Base-by-base conservation (phyloP, 2,329 filamentous ascomycete species). In the Ceratocystis colombiana region DNA sequence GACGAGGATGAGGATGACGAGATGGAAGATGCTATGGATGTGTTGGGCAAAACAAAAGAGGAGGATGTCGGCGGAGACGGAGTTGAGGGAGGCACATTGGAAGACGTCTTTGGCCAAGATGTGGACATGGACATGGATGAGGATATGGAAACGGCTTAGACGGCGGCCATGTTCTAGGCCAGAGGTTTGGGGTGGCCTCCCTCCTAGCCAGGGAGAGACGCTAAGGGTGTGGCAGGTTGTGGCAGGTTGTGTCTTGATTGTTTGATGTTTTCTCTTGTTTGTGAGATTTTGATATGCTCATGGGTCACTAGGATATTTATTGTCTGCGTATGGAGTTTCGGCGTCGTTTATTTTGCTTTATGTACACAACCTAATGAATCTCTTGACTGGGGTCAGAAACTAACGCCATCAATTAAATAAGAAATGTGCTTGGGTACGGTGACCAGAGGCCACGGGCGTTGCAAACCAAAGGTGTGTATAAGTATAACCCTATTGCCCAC, bases 41-140 rank as follows among this genome's bases (percentile, higher is more conserved):
- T 76, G 1, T 74, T 79, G 5, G 77, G 78, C 69, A 74, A 74
- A 5, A 73, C 75, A 3, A 75, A 75, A 12, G 74, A 73, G 4
- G 79, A 78, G 61, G 77, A 78, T 65, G 74, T 76, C 8, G 77
- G 76, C 15, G 78, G 76, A 5, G 79, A 81, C 61, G 79, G 76
- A 8, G 77, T 79, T 37, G 80, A 80, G 68, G 77, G 77, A 1
- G 79, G 79, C 2, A 80, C 78, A 0, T 77, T 81, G 62, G 82
- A 82, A 64, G 82, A 84, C 70, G 77, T 84, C 61, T 82, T 82
- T 67, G 81, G 78, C 2, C 78, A 78, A 53, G 79, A 82, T 70
- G 79, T 78, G 59, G 80, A 83, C 70, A 79, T 78, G 62, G 80
- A 83, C 69, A 79, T 84, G 72, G 83, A 84, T 63, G 81, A 83